Base-by-base conservation (phyloP, 306 rosid genomes). In the Rubus parviflorus region DNA sequence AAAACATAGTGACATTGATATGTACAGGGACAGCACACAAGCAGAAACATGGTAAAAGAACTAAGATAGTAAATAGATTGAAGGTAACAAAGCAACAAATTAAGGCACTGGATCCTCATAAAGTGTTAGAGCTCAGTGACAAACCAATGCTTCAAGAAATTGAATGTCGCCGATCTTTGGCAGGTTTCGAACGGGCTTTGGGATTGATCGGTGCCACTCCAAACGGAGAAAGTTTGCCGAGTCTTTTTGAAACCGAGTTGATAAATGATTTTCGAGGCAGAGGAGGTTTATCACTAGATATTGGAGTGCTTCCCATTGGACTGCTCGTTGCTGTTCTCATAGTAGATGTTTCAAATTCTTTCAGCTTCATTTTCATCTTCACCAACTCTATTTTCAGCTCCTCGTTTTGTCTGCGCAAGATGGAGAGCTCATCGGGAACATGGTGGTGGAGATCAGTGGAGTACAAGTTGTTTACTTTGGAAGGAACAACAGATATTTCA, bases 131-230 rank as follows among this genome's bases (percentile, higher is more conserved):
- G 65, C 71, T 54, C 65, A 52, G 76, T 25, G 72, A 69, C 70
- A 20, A 73, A 77, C 41, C 73, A 54, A 62, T 16, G 83, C 72
- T 35, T 92, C 83, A 96, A 25, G 99, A 96, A 48, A 93, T 83
- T 8, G 99, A 96, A 78, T 96, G 98, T 51, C 99, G 92, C 68
- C 98, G 85, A 57, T 89, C 83, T 85, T 86, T 96, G 82, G 79
- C 77, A 15, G 94, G 89, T 78, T 81, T 91, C 23, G 85, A 73
- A 20, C 80, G 84, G 58, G 81, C 85, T 89, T 86, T 96, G 56
- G 84, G 10, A 79, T 19, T 70, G 72, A 83, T 42, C 48, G 86
- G 77, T 4, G 83, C 3, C 57, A 81, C 16, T 43, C 98, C 92
- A 38, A 95, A 92, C 4, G 97, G 97, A 73, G 87, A 89, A 62